Evolutionary conservation across 257 asterid species (phyloP).

Genomic region (Solanum bulbocastanum): DNA sequence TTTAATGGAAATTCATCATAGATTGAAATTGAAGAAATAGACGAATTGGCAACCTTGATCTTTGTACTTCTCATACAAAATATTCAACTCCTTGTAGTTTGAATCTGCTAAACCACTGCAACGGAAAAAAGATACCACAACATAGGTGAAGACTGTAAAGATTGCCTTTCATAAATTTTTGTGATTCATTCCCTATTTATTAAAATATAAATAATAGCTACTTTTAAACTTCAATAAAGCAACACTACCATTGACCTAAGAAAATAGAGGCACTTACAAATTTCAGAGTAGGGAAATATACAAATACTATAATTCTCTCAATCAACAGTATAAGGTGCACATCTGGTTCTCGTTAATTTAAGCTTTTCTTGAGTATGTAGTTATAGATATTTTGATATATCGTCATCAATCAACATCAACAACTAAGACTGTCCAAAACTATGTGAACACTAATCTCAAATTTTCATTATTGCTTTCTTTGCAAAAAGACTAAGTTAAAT

Average conservation of each 20-base stretch:
- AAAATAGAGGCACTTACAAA: not conserved
- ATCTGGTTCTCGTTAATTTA: not conserved
- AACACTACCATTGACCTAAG: not conserved
- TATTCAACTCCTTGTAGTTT: conserved; percentile 69
- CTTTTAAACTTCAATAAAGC: too few relatives aligned
- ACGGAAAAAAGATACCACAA: not conserved
- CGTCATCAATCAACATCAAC: not conserved
- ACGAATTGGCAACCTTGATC: conserved; percentile 43
- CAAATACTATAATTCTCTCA: not conserved
- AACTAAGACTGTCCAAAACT: not conserved
- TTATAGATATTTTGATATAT: not conserved
- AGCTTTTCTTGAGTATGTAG: not conserved
- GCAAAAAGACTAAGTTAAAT: not conserved
- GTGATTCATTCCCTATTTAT: not conserved
- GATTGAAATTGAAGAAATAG: not conserved
- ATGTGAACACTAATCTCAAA: not conserved
- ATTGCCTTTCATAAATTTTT: not conserved
- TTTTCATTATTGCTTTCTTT: not conserved
- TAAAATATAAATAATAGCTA: not conserved
- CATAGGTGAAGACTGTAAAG: not conserved
- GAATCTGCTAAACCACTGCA: conserved; percentile 65
- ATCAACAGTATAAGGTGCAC: not conserved
- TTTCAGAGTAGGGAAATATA: not conserved
- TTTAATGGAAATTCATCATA: not conserved
- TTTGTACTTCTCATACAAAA: conserved; percentile 61